Percentiles rank a stretch among this genome's conserved stretches.
phyloP scores from a whole-genome alignment of 148 eudicot species.

The Tetragonia tetragonoides region DNA sequence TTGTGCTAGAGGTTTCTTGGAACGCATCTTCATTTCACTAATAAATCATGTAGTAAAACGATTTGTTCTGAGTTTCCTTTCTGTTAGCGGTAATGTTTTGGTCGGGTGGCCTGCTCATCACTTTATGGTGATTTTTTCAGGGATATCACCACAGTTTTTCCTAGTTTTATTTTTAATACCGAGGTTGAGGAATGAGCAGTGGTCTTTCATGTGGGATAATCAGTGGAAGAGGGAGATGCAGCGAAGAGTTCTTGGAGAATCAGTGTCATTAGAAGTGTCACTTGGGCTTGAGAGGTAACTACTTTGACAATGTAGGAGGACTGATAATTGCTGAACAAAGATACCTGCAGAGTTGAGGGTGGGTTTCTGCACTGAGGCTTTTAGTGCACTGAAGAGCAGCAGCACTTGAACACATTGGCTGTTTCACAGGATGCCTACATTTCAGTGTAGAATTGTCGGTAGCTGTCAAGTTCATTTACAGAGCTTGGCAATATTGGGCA shows the following conservation, averaged over 20 bases:
- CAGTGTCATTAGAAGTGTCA: neutral
- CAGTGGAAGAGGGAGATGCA: neutral
- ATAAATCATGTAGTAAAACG: neutral
- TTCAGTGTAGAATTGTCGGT: neutral
- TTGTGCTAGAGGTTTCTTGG: neutral
- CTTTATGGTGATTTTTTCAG: constrained; percentile 34
- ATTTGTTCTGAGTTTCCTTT: neutral
- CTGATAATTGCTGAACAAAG: neutral
- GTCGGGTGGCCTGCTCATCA: neutral
- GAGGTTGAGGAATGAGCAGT: constrained; percentile 59
- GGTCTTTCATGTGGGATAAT: neutral
- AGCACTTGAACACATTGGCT: constrained; percentile 1
- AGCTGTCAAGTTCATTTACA: neutral
- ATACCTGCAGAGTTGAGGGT: neutral
- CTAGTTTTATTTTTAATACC: constrained; percentile 79
- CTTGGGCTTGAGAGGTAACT: neutral
- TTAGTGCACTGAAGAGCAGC: neutral
- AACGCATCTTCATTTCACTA: neutral
- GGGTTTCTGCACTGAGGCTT: neutral
- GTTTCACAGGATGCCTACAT: neutral
- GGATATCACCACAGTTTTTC: constrained; percentile 70
- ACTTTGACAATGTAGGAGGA: neutral
- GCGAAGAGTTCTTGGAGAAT: neutral
- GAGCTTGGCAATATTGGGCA: neutral
- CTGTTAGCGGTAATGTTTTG: neutral